Conservation (phyloP, 106 monocot genomes). For the Allium fistulosum region DNA sequence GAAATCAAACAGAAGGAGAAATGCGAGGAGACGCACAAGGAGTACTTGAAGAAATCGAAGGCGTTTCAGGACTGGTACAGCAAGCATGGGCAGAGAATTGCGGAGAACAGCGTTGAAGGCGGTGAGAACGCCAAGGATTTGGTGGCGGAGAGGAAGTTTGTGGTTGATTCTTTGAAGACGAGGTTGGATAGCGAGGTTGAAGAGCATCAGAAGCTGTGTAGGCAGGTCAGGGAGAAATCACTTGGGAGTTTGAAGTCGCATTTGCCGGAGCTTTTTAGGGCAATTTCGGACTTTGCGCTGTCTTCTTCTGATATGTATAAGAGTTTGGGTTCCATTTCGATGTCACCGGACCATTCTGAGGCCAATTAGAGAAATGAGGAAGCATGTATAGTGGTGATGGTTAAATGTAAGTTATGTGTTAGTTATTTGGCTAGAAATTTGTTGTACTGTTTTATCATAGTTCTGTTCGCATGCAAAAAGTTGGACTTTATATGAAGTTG, state of each 20-base stretch:
- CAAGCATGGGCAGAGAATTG: constrained; percentile 30
- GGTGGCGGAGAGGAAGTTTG: constrained; percentile 44
- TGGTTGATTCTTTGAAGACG: constrained; percentile 42
- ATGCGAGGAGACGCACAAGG: constrained; percentile 47
- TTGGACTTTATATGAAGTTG: too few species aligned
- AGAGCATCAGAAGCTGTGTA: constrained; percentile 34
- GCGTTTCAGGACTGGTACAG: constrained; percentile 70
- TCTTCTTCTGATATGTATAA: constrained; percentile 51
- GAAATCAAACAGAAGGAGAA: constrained; percentile 72
- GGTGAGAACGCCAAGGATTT: constrained; percentile 35
- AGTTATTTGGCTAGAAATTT: not conserved
- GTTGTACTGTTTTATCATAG: too few species aligned
- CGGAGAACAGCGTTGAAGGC: constrained; percentile 8
- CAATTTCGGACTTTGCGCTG: constrained; percentile 45
- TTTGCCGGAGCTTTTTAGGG: constrained; percentile 67
- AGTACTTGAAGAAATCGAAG: constrained; percentile 32
- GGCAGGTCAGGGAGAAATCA: constrained; percentile 69
- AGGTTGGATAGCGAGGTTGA: constrained; percentile 29
- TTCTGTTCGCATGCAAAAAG: too few species aligned
- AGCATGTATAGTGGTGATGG: constrained; percentile 10
- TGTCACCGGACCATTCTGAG: not conserved
- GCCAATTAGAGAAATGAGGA: not conserved
- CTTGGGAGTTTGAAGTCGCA: constrained; percentile 43
- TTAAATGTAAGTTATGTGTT: constrained; percentile 6
- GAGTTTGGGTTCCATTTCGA: constrained; percentile 15